Percentiles rank a stretch among this genome's conserved stretches.
Conservation (phyloP, 2,329 filamentous ascomycete genomes). For the Onygenales sp. region DNA sequence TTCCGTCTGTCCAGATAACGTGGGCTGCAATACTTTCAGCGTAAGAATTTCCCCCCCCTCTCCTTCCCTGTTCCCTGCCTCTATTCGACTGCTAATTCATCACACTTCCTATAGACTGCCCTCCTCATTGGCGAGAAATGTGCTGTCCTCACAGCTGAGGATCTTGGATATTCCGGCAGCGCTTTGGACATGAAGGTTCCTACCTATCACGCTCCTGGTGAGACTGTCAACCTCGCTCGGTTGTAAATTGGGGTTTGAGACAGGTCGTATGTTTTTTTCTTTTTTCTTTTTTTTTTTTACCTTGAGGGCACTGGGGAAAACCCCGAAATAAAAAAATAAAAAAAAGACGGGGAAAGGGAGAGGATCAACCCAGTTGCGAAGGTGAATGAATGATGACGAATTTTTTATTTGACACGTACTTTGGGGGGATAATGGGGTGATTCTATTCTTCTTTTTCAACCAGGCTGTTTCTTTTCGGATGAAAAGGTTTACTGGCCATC, state of each 20-base stretch:
- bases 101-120: constrained; percentile 45
- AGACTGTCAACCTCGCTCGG: constrained; percentile 22
- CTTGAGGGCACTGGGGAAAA: too few relatives aligned
- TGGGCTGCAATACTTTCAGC: constrained; percentile 57
- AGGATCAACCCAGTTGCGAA: too few relatives aligned
- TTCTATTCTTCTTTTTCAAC: too few relatives aligned
- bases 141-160: constrained; percentile 59
- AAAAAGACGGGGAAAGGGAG: too few relatives aligned
- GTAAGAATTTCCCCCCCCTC: constrained; percentile 14
- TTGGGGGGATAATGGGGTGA: too few relatives aligned
- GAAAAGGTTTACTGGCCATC: too few relatives aligned
- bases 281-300: neutral
- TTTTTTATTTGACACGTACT: too few relatives aligned
- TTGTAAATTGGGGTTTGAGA: constrained; percentile 13
- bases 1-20: constrained; percentile 69
- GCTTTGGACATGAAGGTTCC: constrained; percentile 71
- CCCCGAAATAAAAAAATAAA: too few relatives aligned
- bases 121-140: constrained; percentile 69
- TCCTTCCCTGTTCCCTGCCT: neutral
- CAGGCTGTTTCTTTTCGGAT: too few relatives aligned
- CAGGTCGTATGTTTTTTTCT: neutral
- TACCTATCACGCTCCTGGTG: constrained; percentile 46
- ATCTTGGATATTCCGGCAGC: constrained; percentile 62
- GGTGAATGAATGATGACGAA: too few relatives aligned
- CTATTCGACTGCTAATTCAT: constrained; percentile 5